Conservation (phyloP, 139 green algal genomes). For the Chloropicon primus region DNA sequence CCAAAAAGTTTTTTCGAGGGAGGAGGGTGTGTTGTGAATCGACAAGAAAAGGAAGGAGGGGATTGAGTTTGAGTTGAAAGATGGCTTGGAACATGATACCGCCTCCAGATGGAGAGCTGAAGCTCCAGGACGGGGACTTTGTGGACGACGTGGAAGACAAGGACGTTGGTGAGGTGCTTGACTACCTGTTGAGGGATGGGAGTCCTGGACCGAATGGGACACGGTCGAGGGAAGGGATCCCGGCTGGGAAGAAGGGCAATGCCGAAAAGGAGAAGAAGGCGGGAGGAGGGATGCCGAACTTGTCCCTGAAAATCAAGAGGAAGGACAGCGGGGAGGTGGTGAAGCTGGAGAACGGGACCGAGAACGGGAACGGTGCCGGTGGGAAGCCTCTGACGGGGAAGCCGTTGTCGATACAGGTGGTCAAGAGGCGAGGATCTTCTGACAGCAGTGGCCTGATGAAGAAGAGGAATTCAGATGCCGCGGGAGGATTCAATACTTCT, state of each 20-base stretch:
- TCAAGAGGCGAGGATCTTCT: no score
- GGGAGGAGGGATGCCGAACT: no score
- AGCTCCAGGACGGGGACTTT: background rate
- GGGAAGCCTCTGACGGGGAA: background rate
- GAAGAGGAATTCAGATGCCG: background rate
- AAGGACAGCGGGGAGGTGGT: background rate
- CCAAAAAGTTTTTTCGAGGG: no score
- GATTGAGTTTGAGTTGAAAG: background rate
- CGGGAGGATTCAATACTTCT: background rate
- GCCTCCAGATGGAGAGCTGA: background rate
- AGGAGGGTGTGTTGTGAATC: no score
- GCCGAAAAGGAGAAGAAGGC: no score
- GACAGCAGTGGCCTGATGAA: no score
- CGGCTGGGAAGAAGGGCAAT: no score
- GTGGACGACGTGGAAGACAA: background rate
- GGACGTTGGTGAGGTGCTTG: background rate
- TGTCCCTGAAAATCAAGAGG: background rate
- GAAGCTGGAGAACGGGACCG: background rate
- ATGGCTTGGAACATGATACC: background rate
- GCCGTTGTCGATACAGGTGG: background rate
- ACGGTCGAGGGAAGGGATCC: no score
- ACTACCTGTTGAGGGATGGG: background rate
- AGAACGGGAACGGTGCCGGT: background rate
- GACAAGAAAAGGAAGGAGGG: no score
- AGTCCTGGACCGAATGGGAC: no score